phyloP scores from a whole-genome alignment of 345 rosid genomes.

The Kernera saxatilis region DNA sequence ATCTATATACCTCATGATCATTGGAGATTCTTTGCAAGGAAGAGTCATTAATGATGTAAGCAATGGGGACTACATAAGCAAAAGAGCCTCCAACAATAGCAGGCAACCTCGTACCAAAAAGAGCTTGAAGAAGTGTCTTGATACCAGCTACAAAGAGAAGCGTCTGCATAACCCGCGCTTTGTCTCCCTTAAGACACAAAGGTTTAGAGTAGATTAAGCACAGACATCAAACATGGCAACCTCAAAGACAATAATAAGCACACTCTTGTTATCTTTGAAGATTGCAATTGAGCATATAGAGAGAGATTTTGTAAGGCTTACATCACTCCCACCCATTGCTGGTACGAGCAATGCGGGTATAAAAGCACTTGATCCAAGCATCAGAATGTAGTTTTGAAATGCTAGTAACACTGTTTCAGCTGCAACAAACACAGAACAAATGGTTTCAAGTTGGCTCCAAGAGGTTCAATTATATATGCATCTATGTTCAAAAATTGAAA shows the following conservation, averaged over 20 bases:
- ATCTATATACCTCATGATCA: conserved; percentile 54
- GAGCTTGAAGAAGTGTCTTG: conserved; percentile 84
- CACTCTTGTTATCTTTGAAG: background rate
- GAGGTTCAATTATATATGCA: background rate
- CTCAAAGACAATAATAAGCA: background rate
- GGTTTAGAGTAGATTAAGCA: background rate
- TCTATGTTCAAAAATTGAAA: background rate
- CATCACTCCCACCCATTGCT: conserved; percentile 81
- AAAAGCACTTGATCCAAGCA: conserved; percentile 88
- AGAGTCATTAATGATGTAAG: conserved; percentile 75
- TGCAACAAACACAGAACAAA: conserved; percentile 29
- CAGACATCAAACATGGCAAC: background rate
- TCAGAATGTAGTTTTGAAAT: conserved; percentile 89
- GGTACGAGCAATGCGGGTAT: conserved; percentile 80
- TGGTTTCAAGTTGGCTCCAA: background rate
- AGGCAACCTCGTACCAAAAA: conserved; percentile 86
- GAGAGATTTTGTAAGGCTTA: conserved; percentile 33
- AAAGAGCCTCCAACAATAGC: conserved; percentile 86
- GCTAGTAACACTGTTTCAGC: conserved; percentile 76
- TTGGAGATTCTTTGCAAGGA: conserved; percentile 52
- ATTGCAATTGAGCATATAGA: background rate
- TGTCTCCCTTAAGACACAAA: conserved; percentile 55
- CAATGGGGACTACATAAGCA: conserved; percentile 65
- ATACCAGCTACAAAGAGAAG: conserved; percentile 83
- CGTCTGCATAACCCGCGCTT: conserved; percentile 83